Percentiles rank a stretch among this genome's conserved stretches.
Conservation (phyloP, 1,284 basidiomycete genomes). For the Trichosporon asahii region DNA sequence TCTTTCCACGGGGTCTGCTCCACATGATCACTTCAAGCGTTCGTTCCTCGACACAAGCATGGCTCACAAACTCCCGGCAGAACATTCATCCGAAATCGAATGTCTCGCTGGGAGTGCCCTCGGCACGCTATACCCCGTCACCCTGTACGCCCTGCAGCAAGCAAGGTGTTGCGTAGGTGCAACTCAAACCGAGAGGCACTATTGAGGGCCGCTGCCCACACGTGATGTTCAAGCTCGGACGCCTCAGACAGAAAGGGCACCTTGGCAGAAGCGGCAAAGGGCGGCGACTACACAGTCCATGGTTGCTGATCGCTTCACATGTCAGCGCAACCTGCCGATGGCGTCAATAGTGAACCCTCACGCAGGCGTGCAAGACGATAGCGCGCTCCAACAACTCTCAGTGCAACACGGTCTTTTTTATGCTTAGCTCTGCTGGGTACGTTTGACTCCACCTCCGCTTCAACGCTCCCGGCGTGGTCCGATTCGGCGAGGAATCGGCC, state of each 20-base stretch:
- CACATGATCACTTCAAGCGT: background rate
- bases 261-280: background rate
- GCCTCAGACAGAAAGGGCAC: background rate
- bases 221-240: background rate
- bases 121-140: background rate
- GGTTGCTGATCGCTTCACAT: background rate
- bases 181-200: background rate
- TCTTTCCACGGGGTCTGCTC: background rate
- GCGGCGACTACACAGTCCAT: background rate
- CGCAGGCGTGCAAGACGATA: background rate
- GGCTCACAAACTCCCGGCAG: background rate
- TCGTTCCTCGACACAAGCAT: background rate
- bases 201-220: background rate
- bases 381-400: background rate
- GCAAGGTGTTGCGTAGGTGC: background rate
- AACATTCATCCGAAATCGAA: background rate
- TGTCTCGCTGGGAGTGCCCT: background rate
- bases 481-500: background rate
- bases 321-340: background rate
- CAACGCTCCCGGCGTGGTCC: background rate
- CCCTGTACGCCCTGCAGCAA: background rate
- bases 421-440: background rate
- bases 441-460: background rate
- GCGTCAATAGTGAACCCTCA: background rate
- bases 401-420: background rate